Evolutionary conservation across 2,329 filamentous ascomycete species (phyloP).

Genomic region (Paraphoma sp.): DNA sequence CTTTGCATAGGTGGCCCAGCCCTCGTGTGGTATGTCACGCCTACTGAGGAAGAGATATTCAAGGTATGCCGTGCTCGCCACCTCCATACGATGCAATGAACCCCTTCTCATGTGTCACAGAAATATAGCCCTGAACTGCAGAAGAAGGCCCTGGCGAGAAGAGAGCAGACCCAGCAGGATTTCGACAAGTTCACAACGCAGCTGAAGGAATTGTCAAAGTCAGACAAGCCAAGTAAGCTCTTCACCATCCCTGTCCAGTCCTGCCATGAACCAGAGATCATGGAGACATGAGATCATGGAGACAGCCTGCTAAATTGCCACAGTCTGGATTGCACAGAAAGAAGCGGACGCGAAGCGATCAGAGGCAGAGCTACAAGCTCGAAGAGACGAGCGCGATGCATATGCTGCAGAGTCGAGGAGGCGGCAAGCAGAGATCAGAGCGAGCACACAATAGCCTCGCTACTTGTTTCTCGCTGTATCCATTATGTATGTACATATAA

Average conservation of each 20-base stretch:
- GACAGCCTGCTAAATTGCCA: conserved; percentile 3
- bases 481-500: background rate
- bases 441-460: conserved; percentile 27
- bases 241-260: background rate
- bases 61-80: conserved; percentile 51
- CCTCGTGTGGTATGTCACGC: conserved; percentile 78
- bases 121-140: conserved; percentile 95
- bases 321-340: conserved; percentile 47
- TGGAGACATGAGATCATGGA: background rate
- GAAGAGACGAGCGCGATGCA: conserved; percentile 40
- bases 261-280: too few species aligned
- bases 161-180: conserved; percentile 78
- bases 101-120: conserved; percentile 44
- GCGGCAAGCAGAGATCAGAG: conserved; percentile 43
- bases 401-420: conserved; percentile 40
- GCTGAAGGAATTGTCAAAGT: conserved; percentile 89
- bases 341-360: conserved; percentile 41
- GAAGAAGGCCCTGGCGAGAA: conserved; percentile 80
- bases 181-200: conserved; percentile 86
- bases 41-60: conserved; percentile 91
- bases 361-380: conserved; percentile 28
- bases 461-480: background rate
- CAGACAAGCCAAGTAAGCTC: conserved; percentile 82
- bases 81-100: conserved; percentile 11
- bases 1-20: conserved; percentile 85